Percentiles rank a stretch among this genome's conserved stretches.
phyloP scores from a whole-genome alignment of 2,329 filamentous ascomycete species.

The Hymenoscyphus albidus region DNA sequence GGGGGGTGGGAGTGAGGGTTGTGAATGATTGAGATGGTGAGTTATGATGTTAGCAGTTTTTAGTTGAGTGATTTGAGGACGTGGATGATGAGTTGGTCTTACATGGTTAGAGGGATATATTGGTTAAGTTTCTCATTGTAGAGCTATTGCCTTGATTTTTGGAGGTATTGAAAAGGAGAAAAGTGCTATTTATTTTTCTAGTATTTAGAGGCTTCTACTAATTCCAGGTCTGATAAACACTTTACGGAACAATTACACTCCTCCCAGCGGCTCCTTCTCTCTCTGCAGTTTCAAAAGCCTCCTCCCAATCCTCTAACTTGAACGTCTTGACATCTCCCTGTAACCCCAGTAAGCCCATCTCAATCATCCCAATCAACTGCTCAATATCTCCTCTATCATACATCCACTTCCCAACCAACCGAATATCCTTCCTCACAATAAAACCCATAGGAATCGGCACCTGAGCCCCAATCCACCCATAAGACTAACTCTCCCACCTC shows the following conservation, averaged over 20 bases:
- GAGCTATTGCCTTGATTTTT: too few relatives aligned
- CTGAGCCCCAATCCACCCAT: constrained; percentile 34
- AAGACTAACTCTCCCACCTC: constrained; percentile 35
- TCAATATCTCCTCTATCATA: constrained; percentile 41
- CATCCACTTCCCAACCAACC: constrained; percentile 43
- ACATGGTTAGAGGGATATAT: too few relatives aligned
- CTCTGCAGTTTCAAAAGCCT: neutral
- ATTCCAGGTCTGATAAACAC: too few relatives aligned
- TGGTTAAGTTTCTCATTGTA: too few relatives aligned
- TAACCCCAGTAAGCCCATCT: constrained; percentile 25
- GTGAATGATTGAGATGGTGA: too few relatives aligned
- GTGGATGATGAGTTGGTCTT: too few relatives aligned
- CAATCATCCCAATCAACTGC: constrained; percentile 42
- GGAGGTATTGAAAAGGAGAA: too few relatives aligned
- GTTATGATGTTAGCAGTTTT: too few relatives aligned
- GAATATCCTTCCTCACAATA: constrained; percentile 36
- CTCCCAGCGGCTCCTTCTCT: neutral
- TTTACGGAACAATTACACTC: neutral
- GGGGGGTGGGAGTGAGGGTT: too few relatives aligned
- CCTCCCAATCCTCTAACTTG: neutral
- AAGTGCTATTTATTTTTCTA: too few relatives aligned
- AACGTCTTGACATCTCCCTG: constrained; percentile 4
- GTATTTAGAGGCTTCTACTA: too few relatives aligned
- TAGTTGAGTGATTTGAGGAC: too few relatives aligned
- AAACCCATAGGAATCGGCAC: constrained; percentile 30